A percentile compares a stretch with the other conserved stretches of the same genome.
Evolutionary conservation across 1,139 yeast genomes (phyloP).

Genomic region (Yamadazyma aaseri): DNA sequence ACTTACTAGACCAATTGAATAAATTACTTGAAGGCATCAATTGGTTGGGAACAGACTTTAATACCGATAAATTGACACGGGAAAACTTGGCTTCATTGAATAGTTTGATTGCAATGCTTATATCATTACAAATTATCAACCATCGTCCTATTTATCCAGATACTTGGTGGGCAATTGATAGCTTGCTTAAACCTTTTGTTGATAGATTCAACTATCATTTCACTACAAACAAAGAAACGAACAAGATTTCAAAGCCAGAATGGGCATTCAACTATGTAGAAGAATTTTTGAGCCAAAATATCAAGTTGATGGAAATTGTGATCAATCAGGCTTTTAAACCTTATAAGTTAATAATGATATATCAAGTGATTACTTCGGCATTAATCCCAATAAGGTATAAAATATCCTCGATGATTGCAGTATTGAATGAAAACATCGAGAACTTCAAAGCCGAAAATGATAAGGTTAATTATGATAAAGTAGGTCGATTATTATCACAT

Average conservation of each 20-base stretch:
- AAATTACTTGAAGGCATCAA: slow-evolving; percentile 12
- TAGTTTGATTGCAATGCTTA: slow-evolving; percentile 19
- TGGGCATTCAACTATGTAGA: slow-evolving; percentile 65
- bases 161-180: slow-evolving; percentile 58
- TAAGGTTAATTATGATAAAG: slow-evolving; percentile 29
- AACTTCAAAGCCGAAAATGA: slow-evolving; percentile 14
- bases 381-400: slow-evolving; percentile 53
- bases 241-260: slow-evolving; percentile 74
- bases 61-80: slow-evolving; percentile 7
- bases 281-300: slow-evolving; percentile 48
- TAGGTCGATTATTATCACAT: slow-evolving; percentile 58
- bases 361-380: slow-evolving; percentile 56
- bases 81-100: slow-evolving; percentile 14
- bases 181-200: slow-evolving; percentile 55
- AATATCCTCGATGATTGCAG: slow-evolving; percentile 28
- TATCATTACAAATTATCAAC: slow-evolving; percentile 38
- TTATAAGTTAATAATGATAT: slow-evolving; percentile 28
- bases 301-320: slow-evolving; percentile 32
- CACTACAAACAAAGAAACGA: slow-evolving; percentile 57
- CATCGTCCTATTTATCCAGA: slow-evolving; percentile 37
- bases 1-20: slow-evolving; percentile 6
- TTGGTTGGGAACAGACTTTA: slow-evolving; percentile 19
- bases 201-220: slow-evolving; percentile 76
- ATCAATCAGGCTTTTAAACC: slow-evolving; percentile 31
- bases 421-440: slow-evolving; percentile 29